Base-by-base conservation (phyloP, 176 grass and related monocot species). In the Hsuehochloa calcarea region DNA sequence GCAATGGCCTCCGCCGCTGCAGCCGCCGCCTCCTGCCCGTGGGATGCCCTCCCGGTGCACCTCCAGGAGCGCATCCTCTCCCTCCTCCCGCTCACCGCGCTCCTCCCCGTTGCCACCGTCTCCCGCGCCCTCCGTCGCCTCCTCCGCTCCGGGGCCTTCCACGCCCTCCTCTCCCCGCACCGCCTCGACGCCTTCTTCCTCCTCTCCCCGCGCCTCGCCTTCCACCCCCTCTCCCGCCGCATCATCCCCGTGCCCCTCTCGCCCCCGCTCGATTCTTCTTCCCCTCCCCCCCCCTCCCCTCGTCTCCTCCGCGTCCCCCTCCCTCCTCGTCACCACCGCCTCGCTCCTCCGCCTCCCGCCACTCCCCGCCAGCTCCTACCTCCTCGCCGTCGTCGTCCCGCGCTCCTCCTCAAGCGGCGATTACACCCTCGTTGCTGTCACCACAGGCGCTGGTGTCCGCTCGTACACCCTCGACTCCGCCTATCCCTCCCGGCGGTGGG, bases 161-260 rank as follows among this genome's bases (percentile, higher is more conserved):
- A 77, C 58, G 20, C 79, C 79, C 75, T 93, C 23, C 78, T 90
- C 34, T 77, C 78, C 25, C 71, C 64, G 17, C 88, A 90, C 65
- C 83, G 78, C 72, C 78, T 88, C 37, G 73, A 85, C 54, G 85
- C 84, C 82, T 77, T 79, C 85, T 84, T 85, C 74, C 78, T 82
- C 26, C 49, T 73, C 10, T 74, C 38, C 17, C 76, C 75, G 68
- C 70, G 20, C 67, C 56, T 79, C 65, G 77, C 81, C 47, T 68
- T 81, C 63, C 88, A 87, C 79, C 89, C 85, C 3, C 79, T 82
- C 37, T 88, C 88, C 25, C 47, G 45, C 38, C 63, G 74, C 54
- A 9, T 54, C 78, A 31, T 72, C 74, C 20, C 26, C 22, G 3
- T 11, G 39, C 49, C 84, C 41, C 3, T 1, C 51, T 71, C 68